Conservation (phyloP, 306 rosid genomes). For the Fragaria ananassa region DNA sequence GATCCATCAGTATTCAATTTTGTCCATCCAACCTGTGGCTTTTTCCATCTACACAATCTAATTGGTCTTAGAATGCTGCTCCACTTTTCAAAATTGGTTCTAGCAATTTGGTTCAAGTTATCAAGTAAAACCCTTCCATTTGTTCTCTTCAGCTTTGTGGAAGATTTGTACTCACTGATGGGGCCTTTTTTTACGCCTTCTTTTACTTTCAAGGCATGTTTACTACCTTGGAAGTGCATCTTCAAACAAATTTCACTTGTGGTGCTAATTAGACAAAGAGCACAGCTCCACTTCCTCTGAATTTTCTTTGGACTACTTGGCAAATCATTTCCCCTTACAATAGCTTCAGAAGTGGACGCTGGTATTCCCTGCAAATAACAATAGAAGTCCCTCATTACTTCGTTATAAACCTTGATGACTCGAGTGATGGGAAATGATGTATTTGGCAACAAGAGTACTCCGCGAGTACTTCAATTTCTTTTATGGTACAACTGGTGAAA, state of each 20-base stretch:
- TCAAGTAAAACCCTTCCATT: conserved; percentile 39
- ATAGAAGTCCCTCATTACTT: neutral
- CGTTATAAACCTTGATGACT: conserved; percentile 7
- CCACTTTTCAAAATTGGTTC: conserved; percentile 12
- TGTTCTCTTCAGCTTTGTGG: conserved; percentile 28
- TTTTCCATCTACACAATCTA: conserved; percentile 48
- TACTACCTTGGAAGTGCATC: conserved; percentile 48
- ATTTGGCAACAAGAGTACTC: neutral
- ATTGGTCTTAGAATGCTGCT: conserved; percentile 28
- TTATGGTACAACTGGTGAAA: neutral
- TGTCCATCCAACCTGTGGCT: conserved; percentile 54
- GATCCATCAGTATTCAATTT: conserved; percentile 71
- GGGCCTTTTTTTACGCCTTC: conserved; percentile 17
- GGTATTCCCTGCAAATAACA: conserved; percentile 35
- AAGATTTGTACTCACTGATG: conserved; percentile 18
- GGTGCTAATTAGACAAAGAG: conserved; percentile 51
- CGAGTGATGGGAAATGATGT: neutral
- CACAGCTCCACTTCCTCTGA: conserved; percentile 69
- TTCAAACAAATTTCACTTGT: conserved; percentile 38
- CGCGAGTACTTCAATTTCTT: neutral
- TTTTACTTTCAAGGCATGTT: conserved; percentile 37
- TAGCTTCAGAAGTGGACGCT: conserved; percentile 15
- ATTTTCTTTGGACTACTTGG: conserved; percentile 26
- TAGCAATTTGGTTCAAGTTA: conserved; percentile 46
- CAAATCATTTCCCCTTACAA: conserved; percentile 5